Conservation (phyloP, 192 early-diverging fungal species). For the Backusella liffmaniae region DNA sequence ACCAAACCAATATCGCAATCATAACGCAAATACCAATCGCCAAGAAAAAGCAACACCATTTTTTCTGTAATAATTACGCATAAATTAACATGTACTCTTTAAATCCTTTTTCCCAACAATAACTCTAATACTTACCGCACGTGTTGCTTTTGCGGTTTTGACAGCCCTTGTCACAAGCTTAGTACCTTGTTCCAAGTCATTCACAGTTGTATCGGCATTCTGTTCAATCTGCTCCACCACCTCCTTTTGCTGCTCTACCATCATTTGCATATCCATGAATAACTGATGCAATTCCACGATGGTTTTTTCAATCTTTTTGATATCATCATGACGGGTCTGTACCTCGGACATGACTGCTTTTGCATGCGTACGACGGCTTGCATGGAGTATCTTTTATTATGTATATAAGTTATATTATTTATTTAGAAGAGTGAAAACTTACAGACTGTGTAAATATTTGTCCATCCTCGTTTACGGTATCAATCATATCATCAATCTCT, state of each 20-base stretch:
- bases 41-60: constrained; percentile 41
- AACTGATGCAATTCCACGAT: constrained; percentile 86
- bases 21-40: constrained; percentile 28
- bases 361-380: constrained; percentile 71
- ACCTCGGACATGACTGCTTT: constrained; percentile 73
- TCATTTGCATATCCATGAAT: constrained; percentile 83
- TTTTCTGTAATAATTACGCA: constrained; percentile 25
- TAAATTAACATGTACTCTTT: too few relatives aligned
- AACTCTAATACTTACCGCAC: constrained; percentile 18
- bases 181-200: constrained; percentile 26
- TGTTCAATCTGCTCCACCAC: constrained; percentile 66
- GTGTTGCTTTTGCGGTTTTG: constrained; percentile 25
- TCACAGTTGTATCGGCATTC: constrained; percentile 40
- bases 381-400: constrained; percentile 59
- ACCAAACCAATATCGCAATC: constrained; percentile 42
- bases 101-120: too few relatives aligned
- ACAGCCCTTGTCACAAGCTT: constrained; percentile 24
- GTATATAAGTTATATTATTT: background rate
- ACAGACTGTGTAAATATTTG: constrained; percentile 80
- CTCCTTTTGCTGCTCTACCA: constrained; percentile 74
- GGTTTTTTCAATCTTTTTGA: constrained; percentile 81
- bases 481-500: constrained; percentile 69
- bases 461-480: constrained; percentile 62
- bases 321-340: constrained; percentile 79
- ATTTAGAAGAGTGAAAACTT: background rate